Conservation (phyloP, 805 yeast species). For the Metschnikowia baotianmanensis region DNA sequence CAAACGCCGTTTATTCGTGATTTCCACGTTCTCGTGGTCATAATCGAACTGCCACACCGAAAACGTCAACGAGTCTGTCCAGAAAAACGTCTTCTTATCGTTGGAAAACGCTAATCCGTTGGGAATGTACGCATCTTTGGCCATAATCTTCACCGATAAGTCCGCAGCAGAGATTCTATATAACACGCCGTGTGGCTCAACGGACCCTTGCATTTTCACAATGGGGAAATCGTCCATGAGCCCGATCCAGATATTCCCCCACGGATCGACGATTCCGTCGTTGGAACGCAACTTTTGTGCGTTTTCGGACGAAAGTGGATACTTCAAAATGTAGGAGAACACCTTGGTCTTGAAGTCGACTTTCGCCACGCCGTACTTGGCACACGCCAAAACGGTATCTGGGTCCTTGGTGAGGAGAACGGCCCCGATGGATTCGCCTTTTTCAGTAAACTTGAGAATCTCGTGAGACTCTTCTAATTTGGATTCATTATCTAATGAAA, state of each 20-base stretch:
- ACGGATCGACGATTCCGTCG: slow-evolving; percentile 78
- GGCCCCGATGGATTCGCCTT: slow-evolving; percentile 59
- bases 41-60: slow-evolving; percentile 40
- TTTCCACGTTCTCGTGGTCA: slow-evolving; percentile 26
- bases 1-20: slow-evolving; percentile 28
- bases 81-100: slow-evolving; percentile 30
- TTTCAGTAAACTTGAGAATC: slow-evolving; percentile 37
- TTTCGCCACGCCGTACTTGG: slow-evolving; percentile 60
- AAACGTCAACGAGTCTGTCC: slow-evolving; percentile 41
- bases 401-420: slow-evolving; percentile 59
- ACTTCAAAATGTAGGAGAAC: slow-evolving; percentile 40
- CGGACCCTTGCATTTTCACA: slow-evolving; percentile 23
- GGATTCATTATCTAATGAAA: slow-evolving; percentile 20
- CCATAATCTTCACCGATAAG: slow-evolving; percentile 31
- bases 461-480: slow-evolving; percentile 29
- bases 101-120: slow-evolving; percentile 55
- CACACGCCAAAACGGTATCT: slow-evolving; percentile 57
- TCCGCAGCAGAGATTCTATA: slow-evolving; percentile 34
- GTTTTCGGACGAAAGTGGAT: slow-evolving; percentile 28
- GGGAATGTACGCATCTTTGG: slow-evolving; percentile 47
- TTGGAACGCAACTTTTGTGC: slow-evolving; percentile 49
- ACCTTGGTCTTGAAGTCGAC: slow-evolving; percentile 43
- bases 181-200: slow-evolving; percentile 50
- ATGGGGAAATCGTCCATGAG: slow-evolving; percentile 61
- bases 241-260: slow-evolving; percentile 79